Conservation (phyloP, 768 basidiomycete genomes). For the Austroboletus eburneus region DNA sequence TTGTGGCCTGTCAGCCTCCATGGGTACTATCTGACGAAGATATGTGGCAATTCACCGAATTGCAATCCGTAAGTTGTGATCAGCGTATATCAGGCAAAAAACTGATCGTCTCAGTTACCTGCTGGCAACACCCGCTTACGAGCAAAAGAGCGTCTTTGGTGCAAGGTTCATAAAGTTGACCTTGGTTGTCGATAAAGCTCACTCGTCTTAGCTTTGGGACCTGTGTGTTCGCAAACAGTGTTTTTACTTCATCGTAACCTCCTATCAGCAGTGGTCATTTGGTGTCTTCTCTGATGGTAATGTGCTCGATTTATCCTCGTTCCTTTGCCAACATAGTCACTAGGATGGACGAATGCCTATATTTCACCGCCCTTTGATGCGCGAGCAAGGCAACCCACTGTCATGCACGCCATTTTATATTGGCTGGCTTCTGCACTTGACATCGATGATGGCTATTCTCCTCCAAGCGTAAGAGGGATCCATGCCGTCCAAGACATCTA, state of each 20-base stretch:
- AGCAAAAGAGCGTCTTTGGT: conserved; percentile 56
- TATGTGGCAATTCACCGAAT: conserved; percentile 48
- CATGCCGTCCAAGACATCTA: neutral
- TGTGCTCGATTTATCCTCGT: neutral
- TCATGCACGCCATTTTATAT: conserved; percentile 49
- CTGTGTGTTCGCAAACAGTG: conserved; percentile 44
- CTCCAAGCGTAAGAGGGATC: conserved; percentile 19
- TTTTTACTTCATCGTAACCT: conserved; percentile 56
- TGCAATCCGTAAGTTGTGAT: conserved; percentile 25
- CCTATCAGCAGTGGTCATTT: conserved; percentile 59
- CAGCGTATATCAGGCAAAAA: neutral
- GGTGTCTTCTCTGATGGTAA: conserved; percentile 57
- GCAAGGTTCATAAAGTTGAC: conserved; percentile 40
- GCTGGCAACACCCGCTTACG: conserved; percentile 37
- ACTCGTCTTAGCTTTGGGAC: conserved; percentile 43
- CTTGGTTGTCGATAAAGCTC: conserved; percentile 4
- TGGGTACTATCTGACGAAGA: conserved; percentile 55
- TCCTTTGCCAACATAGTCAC: conserved; percentile 1
- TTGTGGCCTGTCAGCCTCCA: conserved; percentile 58
- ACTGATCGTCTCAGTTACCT: conserved; percentile 21
- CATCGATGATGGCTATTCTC: conserved; percentile 27
- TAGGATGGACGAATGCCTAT: conserved; percentile 54
- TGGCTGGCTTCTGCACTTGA: conserved; percentile 54
- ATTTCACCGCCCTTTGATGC: conserved; percentile 44
- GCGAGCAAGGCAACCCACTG: conserved; percentile 41